Evolutionary conservation across 306 rosid genomes (phyloP), one percentile per base, ranked within the genome.

Genomic region (Quercus engelmannii): DNA sequence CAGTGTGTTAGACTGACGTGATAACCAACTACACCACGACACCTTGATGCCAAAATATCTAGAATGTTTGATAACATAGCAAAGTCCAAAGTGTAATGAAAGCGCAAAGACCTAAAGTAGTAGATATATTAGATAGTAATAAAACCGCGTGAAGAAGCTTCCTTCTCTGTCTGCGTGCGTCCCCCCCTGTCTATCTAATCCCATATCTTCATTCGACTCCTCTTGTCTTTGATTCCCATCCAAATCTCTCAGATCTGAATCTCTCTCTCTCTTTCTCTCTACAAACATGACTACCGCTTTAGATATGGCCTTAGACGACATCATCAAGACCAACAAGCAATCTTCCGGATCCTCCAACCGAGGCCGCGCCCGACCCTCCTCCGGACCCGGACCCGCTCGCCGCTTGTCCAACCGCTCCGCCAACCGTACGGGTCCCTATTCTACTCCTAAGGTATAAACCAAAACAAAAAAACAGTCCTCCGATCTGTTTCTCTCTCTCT

Each of bases 1-100:
- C 95, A 91, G 95, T 92, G 97, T 94, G 95, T 92, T 94, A 95
- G 94, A 92, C 93, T 95, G 88, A 92, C 94, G 92, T 94, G 96
- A 92, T 90, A 90, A 94, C 97, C 96, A 92, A 84, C 91, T 83
- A 87, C 91, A 83, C 91, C 91, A 87, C 88, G 88, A 87, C 63
- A 65, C 74, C 80, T 11, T 3, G 15, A 0, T 12, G 17, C 17
- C 3, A 12, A 49, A 6, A 23, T 8, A 41, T 41, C 46, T 7
- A 41, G 12, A 41, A 2, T 41, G 0, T 41, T 2, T 41, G 3
- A 41, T 41, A 41, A 41, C 3, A 8, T 3, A 0, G 46, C 1
- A 0, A 41, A 41, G 46, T 41, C 12, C 1, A 0, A 41, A 41
- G 46, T 41, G 12, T 8, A 8, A 41, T 8, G 46, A 8, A 8